phyloP scores from a whole-genome alignment of 2,329 filamentous ascomycete genomes.

The Stagonosporopsis tanaceti region DNA sequence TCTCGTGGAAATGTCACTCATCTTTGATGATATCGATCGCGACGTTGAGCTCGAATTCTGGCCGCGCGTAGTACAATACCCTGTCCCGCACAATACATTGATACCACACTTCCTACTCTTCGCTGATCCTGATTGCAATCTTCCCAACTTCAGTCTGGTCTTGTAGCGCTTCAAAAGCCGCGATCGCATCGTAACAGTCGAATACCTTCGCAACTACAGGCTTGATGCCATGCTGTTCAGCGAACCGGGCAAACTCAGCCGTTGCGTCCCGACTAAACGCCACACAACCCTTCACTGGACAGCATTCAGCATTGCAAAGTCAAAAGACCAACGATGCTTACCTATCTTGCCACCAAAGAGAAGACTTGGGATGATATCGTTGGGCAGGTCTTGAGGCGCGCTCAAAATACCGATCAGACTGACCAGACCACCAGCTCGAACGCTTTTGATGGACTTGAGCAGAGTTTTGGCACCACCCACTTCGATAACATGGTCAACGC shows the following conservation, averaged over 20 bases:
- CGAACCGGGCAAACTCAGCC: conserved; percentile 29
- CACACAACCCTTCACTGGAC: conserved; percentile 31
- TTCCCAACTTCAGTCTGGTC: conserved; percentile 34
- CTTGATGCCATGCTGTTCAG: conserved; percentile 29
- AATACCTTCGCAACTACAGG: conserved; percentile 32
- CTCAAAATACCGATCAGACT: conserved; percentile 56
- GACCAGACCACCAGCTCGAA: conserved; percentile 57
- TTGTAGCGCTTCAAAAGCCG: conserved; percentile 30
- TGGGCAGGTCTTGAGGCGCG: conserved; percentile 13
- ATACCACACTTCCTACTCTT: background rate
- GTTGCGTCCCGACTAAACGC: conserved; percentile 27
- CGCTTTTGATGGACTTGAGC: conserved; percentile 55
- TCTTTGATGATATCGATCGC: background rate
- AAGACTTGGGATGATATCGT: conserved; percentile 23
- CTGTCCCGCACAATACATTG: no score
- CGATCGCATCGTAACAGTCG: conserved; percentile 23
- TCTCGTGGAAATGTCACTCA: background rate
- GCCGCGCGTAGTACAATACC: background rate
- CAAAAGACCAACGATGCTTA: conserved; percentile 4
- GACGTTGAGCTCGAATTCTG: background rate
- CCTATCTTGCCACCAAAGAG: conserved; percentile 30
- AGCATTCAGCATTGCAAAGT: background rate
- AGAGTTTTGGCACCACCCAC: conserved; percentile 54
- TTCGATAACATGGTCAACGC: conserved; percentile 59
- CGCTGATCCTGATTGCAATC: conserved; percentile 20